Base-by-base conservation (phyloP, 2,329 filamentous ascomycete genomes). In the Penicillium sp. region DNA sequence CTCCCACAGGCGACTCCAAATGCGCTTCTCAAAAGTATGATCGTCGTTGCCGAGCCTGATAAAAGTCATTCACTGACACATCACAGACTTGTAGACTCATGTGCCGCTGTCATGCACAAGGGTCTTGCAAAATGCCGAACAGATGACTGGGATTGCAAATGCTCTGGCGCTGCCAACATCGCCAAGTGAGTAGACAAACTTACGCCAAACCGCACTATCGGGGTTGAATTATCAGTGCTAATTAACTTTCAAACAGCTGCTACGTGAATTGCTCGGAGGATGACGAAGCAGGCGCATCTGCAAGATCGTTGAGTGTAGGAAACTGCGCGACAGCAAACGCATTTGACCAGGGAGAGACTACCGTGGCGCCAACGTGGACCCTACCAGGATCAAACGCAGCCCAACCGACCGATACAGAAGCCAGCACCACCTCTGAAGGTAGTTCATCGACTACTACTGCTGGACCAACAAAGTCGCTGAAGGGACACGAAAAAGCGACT, bases 61-160 rank as follows among this genome's bases (percentile, higher is more conserved):
- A 32, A 13, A 27, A 31, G 13, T 3, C 13, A 0, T 27, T 3
- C 34, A 39, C 53, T 60, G 10, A 60, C 22, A n/a, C 14, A 13
- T 8, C 34, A 40, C 14, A 64, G 61, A 10, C 7, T 63, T 11
- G 61, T 64, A 34, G 56, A 64, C 21, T 27, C 34, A 48, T 64
- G 61, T 18, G 54, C 61, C 5, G 18, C 34, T 2, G 48, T 43
- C 10, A 63, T 64, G 61, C 50, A 55, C 31, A 43, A 16, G 2
- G 32, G 42, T 5, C 54, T 64, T 29, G 18, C 32, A 3, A 57
- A 55, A 18, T 64, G 61, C 22, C 11, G 53, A 9, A 13, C 43
- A 1, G 24, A 41, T 31, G 52, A 64, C 32, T 64, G 61, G 61
- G 60, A 64, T 27, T 64, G 61, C 55, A 64, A 63, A 36, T 64